Evolutionary conservation across 2,329 filamentous ascomycete genomes (phyloP).

Genomic region (Epicoccum nigrum): DNA sequence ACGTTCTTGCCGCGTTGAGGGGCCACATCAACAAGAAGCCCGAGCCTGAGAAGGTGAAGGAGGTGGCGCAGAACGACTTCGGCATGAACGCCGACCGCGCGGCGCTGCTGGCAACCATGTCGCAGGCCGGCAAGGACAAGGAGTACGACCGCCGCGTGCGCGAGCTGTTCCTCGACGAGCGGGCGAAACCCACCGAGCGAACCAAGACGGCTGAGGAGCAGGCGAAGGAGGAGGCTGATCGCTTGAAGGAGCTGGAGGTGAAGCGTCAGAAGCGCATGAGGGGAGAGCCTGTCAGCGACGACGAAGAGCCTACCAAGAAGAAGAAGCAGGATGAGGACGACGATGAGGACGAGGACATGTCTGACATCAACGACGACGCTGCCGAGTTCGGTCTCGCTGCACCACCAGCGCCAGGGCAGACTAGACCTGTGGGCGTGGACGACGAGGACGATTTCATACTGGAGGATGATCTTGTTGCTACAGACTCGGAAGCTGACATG

Average conservation of each 20-base stretch:
- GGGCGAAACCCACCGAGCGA: constrained; percentile 82
- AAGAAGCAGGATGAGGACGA: constrained; percentile 27
- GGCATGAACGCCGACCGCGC: constrained; percentile 66
- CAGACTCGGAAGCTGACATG: constrained; percentile 65
- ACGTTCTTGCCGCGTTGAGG: constrained; percentile 74
- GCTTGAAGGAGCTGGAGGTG: constrained; percentile 80
- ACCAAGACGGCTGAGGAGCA: constrained; percentile 68
- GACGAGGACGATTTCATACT: constrained; percentile 95
- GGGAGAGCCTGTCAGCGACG: constrained; percentile 76
- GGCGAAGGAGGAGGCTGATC: constrained; percentile 73
- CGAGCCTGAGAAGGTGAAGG: constrained; percentile 49
- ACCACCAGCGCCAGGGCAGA: constrained; percentile 55
- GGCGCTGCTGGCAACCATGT: constrained; percentile 64
- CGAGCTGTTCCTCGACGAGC: constrained; percentile 81
- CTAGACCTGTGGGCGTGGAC: constrained; percentile 61
- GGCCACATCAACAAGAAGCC: constrained; percentile 60
- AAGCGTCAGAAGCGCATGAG: constrained; percentile 85
- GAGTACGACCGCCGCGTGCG: constrained; percentile 86
- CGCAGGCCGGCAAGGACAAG: constrained; percentile 74
- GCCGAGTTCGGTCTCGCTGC: constrained; percentile 67
- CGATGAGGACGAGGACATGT: constrained; percentile 47
- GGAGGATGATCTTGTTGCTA: constrained; percentile 86
- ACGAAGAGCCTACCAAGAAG: constrained; percentile 63
- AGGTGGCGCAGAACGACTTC: constrained; percentile 47
- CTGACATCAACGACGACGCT: constrained; percentile 59